A percentile compares a stretch with the other conserved stretches of the same genome.
phyloP scores from a whole-genome alignment of 2,329 filamentous ascomycete genomes.

The Neonectria ditissima region DNA sequence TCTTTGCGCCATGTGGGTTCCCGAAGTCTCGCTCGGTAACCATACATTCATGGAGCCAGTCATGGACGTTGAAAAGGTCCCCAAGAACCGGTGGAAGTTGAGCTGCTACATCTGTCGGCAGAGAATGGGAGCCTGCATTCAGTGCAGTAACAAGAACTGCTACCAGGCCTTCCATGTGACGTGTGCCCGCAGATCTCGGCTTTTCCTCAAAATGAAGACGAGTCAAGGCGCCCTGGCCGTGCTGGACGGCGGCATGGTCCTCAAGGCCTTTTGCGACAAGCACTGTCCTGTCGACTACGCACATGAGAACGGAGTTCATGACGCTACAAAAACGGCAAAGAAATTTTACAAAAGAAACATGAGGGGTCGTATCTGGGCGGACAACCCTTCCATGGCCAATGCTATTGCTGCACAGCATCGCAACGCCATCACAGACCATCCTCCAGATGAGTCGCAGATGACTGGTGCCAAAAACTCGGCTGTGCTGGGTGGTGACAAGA shows the following conservation, averaged over 20 bases:
- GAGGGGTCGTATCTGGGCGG: constrained; percentile 90
- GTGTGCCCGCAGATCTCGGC: constrained; percentile 86
- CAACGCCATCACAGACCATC: constrained; percentile 73
- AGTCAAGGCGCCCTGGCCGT: constrained; percentile 82
- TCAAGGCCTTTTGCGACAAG: constrained; percentile 96
- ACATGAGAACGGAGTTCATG: constrained; percentile 84
- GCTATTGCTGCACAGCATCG: constrained; percentile 81
- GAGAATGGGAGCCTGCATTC: constrained; percentile 97
- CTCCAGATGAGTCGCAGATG: constrained; percentile 83
- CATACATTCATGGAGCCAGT: constrained; percentile 98
- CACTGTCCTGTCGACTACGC: constrained; percentile 92
- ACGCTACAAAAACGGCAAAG: constrained; percentile 84
- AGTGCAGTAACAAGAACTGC: constrained; percentile 97
- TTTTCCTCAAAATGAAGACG: constrained; percentile 98
- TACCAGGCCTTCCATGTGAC: constrained; percentile 98
- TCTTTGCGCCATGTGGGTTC: constrained; percentile 98
- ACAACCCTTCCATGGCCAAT: constrained; percentile 85
- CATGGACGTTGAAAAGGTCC: constrained; percentile 97
- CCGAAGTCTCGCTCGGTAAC: constrained; percentile 94
- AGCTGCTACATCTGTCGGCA: constrained; percentile 97
- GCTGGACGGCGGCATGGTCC: constrained; percentile 80
- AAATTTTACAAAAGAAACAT: constrained; percentile 91
- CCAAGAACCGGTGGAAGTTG: constrained; percentile 92
- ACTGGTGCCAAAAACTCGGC: constrained; percentile 85
- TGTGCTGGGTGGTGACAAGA: constrained; percentile 80